phyloP scores from a whole-genome alignment of 2,329 filamentous ascomycete species.

The Hypocreales sp. region DNA sequence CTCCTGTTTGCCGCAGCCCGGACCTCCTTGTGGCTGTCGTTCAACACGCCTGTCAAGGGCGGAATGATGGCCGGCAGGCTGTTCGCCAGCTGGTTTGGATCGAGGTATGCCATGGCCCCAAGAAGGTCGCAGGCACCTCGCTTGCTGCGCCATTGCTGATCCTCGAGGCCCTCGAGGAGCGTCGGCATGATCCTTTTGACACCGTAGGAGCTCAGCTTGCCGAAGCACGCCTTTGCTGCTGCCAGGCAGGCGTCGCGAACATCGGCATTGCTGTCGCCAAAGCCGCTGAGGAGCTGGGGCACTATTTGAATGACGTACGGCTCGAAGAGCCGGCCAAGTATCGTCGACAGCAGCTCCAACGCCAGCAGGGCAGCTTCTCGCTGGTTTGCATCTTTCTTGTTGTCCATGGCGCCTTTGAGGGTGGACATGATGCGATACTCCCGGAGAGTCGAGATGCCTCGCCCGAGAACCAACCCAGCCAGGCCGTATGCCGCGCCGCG shows the following conservation, averaged over 20 bases:
- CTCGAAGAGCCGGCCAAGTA: conserved; percentile 82
- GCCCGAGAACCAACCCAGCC: conserved; percentile 78
- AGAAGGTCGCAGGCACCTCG: conserved; percentile 94
- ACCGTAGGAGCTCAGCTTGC: conserved; percentile 83
- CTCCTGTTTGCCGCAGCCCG: conserved; percentile 83
- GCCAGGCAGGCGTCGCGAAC: conserved; percentile 89
- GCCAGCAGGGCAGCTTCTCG: conserved; percentile 79
- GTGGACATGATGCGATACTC: conserved; percentile 78
- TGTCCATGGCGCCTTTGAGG: conserved; percentile 71
- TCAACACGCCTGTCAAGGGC: conserved; percentile 81
- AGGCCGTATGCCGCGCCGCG: conserved; percentile 91
- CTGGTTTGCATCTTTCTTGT: conserved; percentile 84
- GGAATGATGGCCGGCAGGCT: conserved; percentile 96
- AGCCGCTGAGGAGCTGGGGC: conserved; percentile 74
- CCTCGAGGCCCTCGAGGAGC: conserved; percentile 79
- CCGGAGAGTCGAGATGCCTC: conserved; percentile 64
- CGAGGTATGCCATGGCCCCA: conserved; percentile 96
- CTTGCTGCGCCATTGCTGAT: conserved; percentile 95
- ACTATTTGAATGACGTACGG: conserved; percentile 95
- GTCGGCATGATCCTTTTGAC: conserved; percentile 91
- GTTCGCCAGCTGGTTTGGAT: conserved; percentile 82
- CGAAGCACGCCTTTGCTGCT: conserved; percentile 87
- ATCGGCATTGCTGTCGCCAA: conserved; percentile 76
- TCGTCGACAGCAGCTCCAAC: conserved; percentile 75
- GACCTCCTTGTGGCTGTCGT: conserved; percentile 97